phyloP scores from a whole-genome alignment of 768 basidiomycete species.

The Baorangia bicolor region DNA sequence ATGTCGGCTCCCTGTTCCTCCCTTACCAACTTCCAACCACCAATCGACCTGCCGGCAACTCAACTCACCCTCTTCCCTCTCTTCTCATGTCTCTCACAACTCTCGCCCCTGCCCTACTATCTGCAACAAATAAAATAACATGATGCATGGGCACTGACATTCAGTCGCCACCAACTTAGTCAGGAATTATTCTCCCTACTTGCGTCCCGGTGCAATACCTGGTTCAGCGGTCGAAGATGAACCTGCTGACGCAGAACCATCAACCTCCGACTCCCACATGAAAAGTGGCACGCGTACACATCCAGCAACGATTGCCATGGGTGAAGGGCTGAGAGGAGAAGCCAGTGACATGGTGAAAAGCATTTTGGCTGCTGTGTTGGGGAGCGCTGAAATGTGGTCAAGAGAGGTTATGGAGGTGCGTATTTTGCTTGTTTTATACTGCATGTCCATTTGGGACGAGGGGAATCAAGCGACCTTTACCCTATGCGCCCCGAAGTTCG shows the following conservation, averaged over 20 bases:
- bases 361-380: slow-evolving; percentile 37
- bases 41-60: slow-evolving; percentile 23
- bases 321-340: slow-evolving; percentile 57
- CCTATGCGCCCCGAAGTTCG: slow-evolving; percentile 45
- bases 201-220: slow-evolving; percentile 39
- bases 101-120: slow-evolving; percentile 35
- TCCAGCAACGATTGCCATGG: slow-evolving; percentile 68
- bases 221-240: slow-evolving; percentile 8
- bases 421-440: slow-evolving; percentile 1
- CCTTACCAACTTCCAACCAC: slow-evolving; percentile 29
- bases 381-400: slow-evolving; percentile 50
- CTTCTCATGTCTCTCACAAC: slow-evolving; percentile 13
- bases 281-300: slow-evolving; percentile 46
- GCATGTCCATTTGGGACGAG: background rate
- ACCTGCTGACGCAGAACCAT: background rate
- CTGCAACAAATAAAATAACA: slow-evolving; percentile 23
- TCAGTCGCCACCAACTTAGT: slow-evolving; percentile 87
- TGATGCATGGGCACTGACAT: slow-evolving; percentile 59
- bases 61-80: slow-evolving; percentile 30
- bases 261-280: slow-evolving; percentile 42
- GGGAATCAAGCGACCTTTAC: slow-evolving; percentile 40
- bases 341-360: slow-evolving; percentile 75
- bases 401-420: slow-evolving; percentile 49
- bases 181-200: slow-evolving; percentile 87
- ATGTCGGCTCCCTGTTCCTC: slow-evolving; percentile 14